Percentiles rank a stretch among this genome's conserved stretches.
Evolutionary conservation across 805 yeast genomes (phyloP).

Genomic region (Zygosaccharomyces rouxii): DNA sequence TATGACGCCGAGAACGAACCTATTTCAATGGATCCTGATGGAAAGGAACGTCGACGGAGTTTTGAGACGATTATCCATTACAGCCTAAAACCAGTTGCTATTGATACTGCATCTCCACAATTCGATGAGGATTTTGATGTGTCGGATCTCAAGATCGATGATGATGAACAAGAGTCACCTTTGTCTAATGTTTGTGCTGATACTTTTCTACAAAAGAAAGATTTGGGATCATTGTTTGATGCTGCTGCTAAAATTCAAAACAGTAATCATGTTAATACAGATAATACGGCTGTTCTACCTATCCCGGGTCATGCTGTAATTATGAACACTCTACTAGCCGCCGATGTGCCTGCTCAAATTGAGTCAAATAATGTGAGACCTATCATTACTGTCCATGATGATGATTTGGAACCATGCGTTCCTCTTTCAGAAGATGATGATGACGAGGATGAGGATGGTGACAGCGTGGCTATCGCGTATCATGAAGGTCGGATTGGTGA

Average conservation of each 20-base stretch:
- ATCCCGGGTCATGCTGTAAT: neutral
- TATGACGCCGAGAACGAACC: neutral
- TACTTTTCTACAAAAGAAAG: neutral
- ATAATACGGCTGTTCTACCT: neutral
- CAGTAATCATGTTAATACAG: neutral
- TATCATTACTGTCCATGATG: neutral
- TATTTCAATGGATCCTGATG: neutral
- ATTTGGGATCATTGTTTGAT: slow-evolving; percentile 1
- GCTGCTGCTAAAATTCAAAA: neutral
- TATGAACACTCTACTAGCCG: neutral
- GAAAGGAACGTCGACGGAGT: neutral
- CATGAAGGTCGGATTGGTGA: neutral
- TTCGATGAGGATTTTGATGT: neutral
- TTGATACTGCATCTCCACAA: neutral
- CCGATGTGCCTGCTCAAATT: neutral
- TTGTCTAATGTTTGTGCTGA: neutral
- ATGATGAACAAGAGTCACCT: neutral
- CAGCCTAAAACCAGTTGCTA: neutral
- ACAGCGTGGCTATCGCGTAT: neutral
- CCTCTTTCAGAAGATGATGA: neutral
- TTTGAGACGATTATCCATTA: slow-evolving; percentile 1
- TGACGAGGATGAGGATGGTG: neutral
- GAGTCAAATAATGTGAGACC: neutral
- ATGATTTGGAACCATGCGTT: neutral
- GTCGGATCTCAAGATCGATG: neutral